Conservation (phyloP, 768 basidiomycete genomes). For the Psilocybe cyanescens region DNA sequence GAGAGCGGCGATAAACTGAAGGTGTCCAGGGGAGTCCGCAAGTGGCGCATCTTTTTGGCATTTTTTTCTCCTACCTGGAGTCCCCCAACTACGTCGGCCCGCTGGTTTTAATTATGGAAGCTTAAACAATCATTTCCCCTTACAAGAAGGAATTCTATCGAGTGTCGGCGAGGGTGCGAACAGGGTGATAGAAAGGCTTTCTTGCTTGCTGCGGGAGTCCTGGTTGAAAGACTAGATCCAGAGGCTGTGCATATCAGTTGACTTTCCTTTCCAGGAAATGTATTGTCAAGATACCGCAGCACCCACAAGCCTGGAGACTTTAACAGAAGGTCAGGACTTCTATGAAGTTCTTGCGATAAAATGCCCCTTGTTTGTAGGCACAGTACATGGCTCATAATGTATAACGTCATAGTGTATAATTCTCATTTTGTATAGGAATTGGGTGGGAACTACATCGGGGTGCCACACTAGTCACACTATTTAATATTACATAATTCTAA, state of each 20-base stretch:
- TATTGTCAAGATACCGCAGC: background rate
- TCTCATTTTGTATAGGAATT: too few relatives aligned
- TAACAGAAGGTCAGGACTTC: background rate
- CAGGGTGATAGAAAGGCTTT: background rate
- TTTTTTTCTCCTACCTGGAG: background rate
- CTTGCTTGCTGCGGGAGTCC: slow-evolving; percentile 6
- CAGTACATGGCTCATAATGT: background rate
- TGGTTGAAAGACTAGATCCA: background rate
- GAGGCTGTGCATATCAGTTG: background rate
- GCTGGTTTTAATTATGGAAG: background rate
- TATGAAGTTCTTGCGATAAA: background rate
- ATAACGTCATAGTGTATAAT: background rate
- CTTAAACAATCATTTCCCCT: background rate
- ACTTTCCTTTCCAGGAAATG: background rate
- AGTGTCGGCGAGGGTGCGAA: slow-evolving; percentile 7
- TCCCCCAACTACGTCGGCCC: background rate
- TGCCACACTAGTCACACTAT: too few relatives aligned
- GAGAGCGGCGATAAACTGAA: background rate
- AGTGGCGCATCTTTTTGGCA: background rate
- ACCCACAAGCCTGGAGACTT: background rate
- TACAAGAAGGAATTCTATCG: background rate
- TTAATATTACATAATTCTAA: too few relatives aligned
- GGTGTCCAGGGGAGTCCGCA: background rate
- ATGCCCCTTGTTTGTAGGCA: too few relatives aligned
- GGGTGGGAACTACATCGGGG: too few relatives aligned